phyloP scores from a whole-genome alignment of 768 basidiomycete genomes.

The Leccinum uliginosum region DNA sequence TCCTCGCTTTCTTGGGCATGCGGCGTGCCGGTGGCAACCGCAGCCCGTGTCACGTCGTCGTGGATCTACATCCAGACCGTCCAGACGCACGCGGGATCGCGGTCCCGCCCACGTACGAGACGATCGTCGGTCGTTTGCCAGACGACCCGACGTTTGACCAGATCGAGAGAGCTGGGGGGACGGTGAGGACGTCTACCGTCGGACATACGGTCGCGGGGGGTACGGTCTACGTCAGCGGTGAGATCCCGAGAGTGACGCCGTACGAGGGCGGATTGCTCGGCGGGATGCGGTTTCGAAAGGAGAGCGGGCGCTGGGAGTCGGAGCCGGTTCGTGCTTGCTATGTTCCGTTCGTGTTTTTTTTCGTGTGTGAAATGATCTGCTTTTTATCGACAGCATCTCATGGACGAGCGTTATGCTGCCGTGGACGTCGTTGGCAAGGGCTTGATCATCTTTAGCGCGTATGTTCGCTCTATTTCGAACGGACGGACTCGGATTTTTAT shows the following conservation, averaged over 20 bases:
- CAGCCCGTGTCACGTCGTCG: constrained; percentile 44
- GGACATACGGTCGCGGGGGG: constrained; percentile 64
- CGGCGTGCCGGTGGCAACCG: too few relatives aligned
- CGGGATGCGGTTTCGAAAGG: constrained; percentile 55
- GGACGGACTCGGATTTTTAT: not conserved
- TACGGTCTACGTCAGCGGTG: constrained; percentile 74
- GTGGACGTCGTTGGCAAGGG: constrained; percentile 82
- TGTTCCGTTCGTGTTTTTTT: not conserved
- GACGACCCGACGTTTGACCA: constrained; percentile 69
- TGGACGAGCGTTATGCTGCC: constrained; percentile 78
- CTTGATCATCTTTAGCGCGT: constrained; percentile 81
- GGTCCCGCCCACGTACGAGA: constrained; percentile 54
- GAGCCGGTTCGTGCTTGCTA: constrained; percentile 52
- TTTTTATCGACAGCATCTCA: constrained; percentile 50
- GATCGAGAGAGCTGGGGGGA: constrained; percentile 52
- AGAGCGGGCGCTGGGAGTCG: constrained; percentile 38
- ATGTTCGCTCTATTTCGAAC: constrained; percentile 27
- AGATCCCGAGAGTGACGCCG: constrained; percentile 65
- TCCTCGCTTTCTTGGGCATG: constrained; percentile 58
- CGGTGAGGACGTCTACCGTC: constrained; percentile 49
- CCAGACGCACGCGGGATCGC: constrained; percentile 74
- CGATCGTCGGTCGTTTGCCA: constrained; percentile 55
- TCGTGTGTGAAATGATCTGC: not conserved
- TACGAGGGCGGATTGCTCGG: constrained; percentile 70
- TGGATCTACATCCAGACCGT: constrained; percentile 76